phyloP scores from a whole-genome alignment of 75 land plant species.

The Adiantum capillusveneris region DNA sequence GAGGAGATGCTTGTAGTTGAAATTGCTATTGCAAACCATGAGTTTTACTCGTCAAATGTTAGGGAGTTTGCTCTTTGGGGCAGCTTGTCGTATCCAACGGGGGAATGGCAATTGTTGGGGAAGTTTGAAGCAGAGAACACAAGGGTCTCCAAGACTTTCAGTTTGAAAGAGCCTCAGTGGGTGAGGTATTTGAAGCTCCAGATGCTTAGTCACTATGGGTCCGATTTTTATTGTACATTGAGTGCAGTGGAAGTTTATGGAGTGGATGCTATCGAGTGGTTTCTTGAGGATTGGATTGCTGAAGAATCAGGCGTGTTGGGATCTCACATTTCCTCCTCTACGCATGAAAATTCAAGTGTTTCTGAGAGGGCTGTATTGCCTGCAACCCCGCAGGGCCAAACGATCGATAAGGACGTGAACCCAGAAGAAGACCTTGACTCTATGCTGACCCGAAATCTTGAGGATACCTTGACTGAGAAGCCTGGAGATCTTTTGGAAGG shows the following conservation, averaged over 20 bases:
- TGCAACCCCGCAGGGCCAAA: background rate
- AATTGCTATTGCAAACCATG: slow-evolving; percentile 71
- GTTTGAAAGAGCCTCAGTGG: slow-evolving; percentile 78
- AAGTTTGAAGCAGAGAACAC: slow-evolving; percentile 69
- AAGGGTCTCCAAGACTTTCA: slow-evolving; percentile 62
- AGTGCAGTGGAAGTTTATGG: slow-evolving; percentile 83
- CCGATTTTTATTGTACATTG: slow-evolving; percentile 84
- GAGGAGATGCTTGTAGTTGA: slow-evolving; percentile 76
- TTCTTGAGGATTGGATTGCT: slow-evolving; percentile 82
- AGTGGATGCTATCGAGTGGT: slow-evolving; percentile 82
- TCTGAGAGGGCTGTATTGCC: background rate
- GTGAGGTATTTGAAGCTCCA: slow-evolving; percentile 70
- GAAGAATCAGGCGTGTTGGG: slow-evolving; percentile 5
- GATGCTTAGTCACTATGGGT: slow-evolving; percentile 75
- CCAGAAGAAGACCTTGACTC: background rate
- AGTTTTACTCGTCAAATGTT: slow-evolving; percentile 84
- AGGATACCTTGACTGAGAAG: slow-evolving; percentile 2
- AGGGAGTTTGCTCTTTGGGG: slow-evolving; percentile 74
- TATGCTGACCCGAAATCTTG: background rate
- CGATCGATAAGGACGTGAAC: background rate
- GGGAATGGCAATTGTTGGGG: slow-evolving; percentile 54
- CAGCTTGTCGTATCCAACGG: slow-evolving; percentile 71
- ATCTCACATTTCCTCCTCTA: background rate
- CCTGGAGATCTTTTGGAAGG: slow-evolving; percentile 9
- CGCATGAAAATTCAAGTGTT: background rate